Base-by-base conservation (phyloP, 352 stramenopile species). In the Pythium scleroteichum region DNA sequence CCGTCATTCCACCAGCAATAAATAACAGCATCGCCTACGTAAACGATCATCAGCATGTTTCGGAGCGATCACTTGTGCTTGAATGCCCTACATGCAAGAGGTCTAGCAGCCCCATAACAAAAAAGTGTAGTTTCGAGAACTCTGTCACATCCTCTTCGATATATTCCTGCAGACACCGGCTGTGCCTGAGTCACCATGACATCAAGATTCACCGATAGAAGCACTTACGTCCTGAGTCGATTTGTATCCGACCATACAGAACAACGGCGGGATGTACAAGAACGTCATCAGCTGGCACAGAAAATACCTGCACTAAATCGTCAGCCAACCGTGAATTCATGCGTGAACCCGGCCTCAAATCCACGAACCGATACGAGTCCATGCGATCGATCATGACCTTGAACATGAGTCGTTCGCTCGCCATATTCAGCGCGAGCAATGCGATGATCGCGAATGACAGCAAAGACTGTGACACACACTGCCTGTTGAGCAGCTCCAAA, bases 361-460 rank as follows among this genome's bases (percentile, higher is more conserved):
- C 19, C 29, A 35, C 29, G 5, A 35, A 35, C 83, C 85, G 82
- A 68, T 96, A 96, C 51, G 85, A 94, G 60, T 92, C 79, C 87
- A 96, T 96, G 45, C 85, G 85, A 48, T 96, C 87, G 40, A 96
- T 73, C 83, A 96, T 89, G 48, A 90, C 65, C 62, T 96, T 96
- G 61, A 96, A 96, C 53, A 92, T 75, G 60, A 96, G 87, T 23
- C 87, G 72, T 76, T 96, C 87, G 8, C 82, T 85, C 24, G 79
- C 78, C 82, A 94, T 94, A 41, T 78, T 69, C 39, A 92, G 62
- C n/a, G 93, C 62, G 23, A 96, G 65, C 55, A 87, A 38, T n/a
- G 87, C 47, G 24, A 96, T 85, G 23, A 84, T 79, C 22, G 72
- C 72, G 16, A 94, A 87, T 7, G 81, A 90, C 41, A 94, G 53